Base-by-base conservation (phyloP, 116 monocot genomes). In the Phalaenopsis hybrid region DNA sequence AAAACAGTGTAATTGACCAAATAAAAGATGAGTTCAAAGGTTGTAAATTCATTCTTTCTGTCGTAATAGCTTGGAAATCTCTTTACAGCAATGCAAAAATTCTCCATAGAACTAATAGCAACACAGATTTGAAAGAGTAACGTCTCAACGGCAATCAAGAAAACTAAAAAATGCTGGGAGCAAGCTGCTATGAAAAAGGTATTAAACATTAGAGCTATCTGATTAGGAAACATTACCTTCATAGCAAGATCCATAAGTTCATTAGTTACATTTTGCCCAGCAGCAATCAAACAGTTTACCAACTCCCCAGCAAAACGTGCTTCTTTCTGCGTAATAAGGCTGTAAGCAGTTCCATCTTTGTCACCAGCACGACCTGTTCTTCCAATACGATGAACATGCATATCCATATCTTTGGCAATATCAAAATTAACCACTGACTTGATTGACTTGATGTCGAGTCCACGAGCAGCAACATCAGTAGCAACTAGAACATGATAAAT, bases 381-480 rank as follows among this genome's bases (percentile, higher is more conserved):
- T 69, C 99, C 99, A 84, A 99, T 93, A 77, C 99, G 95, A 78
- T 99, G 99, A 67, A 99, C 94, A 87, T 99, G 99, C 93, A 93
- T 99, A 81, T 99, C 96, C 95, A 99, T 94, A 61, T 95, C 99
- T 90, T 88, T 95, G 3, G 99, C 99, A 83, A 94, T 92, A 82
- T 99, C 95, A 77, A 91, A 95, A 83, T 99, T 99, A 75, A 99
- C 95, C 79, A 99, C 99, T 49, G 99, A 92, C 82, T 99, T 99
- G 18, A 99, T 92, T 44, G 99, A 99, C 76, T 95, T 99, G 74
- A 99, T 99, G 81, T 99, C 99, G 46, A 99, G 89, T 59, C 99
- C 99, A 78, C 99, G 95, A 37, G 99, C 99, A 70, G 99, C 99
- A 79, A 99, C 99, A 91, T 99, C 99, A 76, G 99, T 99, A 48